Evolutionary conservation across 2,329 filamentous ascomycete genomes (phyloP).

Genomic region (Sporothrix inflata): DNA sequence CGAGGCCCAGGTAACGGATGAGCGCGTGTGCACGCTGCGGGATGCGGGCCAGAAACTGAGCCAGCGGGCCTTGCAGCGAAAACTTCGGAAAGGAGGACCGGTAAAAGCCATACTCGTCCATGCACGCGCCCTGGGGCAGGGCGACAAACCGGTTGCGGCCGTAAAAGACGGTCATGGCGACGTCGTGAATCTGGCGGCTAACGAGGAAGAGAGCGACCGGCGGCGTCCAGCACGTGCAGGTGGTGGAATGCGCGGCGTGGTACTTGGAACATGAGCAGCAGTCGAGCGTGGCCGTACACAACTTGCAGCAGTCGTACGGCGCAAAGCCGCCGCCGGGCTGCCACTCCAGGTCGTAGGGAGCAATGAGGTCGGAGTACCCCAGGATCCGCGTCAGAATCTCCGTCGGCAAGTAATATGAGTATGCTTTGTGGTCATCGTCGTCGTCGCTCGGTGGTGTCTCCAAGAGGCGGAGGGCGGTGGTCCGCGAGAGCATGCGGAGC

Average conservation of each 20-base stretch:
- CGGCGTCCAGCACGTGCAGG: conserved; percentile 22
- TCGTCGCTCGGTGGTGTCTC: background rate
- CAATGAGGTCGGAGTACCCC: conserved; percentile 15
- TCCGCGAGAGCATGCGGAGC: background rate
- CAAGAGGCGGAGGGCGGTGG: background rate
- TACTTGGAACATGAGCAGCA: conserved; percentile 5
- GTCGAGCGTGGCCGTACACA: conserved; percentile 21
- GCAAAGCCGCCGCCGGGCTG: conserved; percentile 13
- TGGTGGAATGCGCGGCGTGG: conserved; percentile 1
- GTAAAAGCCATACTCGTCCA: background rate
- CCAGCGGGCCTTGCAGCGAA: background rate
- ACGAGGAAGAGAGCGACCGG: background rate
- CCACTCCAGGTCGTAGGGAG: conserved; percentile 18
- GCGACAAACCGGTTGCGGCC: conserved; percentile 17
- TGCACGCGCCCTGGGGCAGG: background rate
- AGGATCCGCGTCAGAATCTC: conserved; percentile 9
- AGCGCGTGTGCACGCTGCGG: background rate
- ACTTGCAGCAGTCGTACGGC: conserved; percentile 9
- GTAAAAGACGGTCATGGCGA: conserved; percentile 5
- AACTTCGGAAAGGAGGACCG: background rate
- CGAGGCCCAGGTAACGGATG: conserved; percentile 10
- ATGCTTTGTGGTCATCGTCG: background rate
- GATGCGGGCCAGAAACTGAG: conserved; percentile 1
- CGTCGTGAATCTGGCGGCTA: conserved; percentile 6
- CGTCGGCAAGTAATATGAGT: conserved; percentile 6